Base-by-base conservation (phyloP, 2,329 filamentous ascomycete species). In the Colletotrichum sp. region DNA sequence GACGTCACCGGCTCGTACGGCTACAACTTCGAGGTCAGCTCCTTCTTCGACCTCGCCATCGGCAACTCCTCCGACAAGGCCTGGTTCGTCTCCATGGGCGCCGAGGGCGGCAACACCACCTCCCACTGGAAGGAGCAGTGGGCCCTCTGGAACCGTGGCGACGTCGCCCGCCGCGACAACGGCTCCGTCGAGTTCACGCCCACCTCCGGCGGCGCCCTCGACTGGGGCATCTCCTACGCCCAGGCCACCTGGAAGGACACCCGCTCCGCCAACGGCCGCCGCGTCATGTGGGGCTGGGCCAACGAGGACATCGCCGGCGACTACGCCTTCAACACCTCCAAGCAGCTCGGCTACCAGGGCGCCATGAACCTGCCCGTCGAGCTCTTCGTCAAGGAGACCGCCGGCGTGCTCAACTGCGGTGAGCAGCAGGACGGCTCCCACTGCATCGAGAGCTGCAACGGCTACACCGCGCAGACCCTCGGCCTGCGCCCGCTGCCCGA, bases 1-100 rank as follows among this genome's bases (percentile, higher is more conserved):
- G 76, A 77, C 30, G 30, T 77, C 15, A 77, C 76, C 30, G 76
- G 76, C 60, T 77, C 76, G 3, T 77, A 66, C 52, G 77, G 77
- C 12, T 77, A 77, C 66, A 78, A 78, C 66, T 78, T 78, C 27
- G 77, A 78, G 60, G 75, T 77, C 65, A 75, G 71, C 68, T 69
- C 71, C 72, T 60, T 78, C 39, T 78, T 78, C 61, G 70, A 73
- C 64, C 71, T 77, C 3, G 64, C 75, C 64, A 27, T 77, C 34
- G 74, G 71, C 36, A 63, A 74, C n/a, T 64, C 69, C 5, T 68
- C 36, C 16, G 74, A 74, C 55, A 77, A 72, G 74, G 76, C 76
- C 30, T 77, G 76, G 76, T 77, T 77, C 36, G 64, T 77, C 25
- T 71, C 74, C 22, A 68, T 61, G 39, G 76, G 76, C 12, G 61